phyloP scores from a whole-genome alignment of 2,329 filamentous ascomycete species.

The Verticillium alfalfae region DNA sequence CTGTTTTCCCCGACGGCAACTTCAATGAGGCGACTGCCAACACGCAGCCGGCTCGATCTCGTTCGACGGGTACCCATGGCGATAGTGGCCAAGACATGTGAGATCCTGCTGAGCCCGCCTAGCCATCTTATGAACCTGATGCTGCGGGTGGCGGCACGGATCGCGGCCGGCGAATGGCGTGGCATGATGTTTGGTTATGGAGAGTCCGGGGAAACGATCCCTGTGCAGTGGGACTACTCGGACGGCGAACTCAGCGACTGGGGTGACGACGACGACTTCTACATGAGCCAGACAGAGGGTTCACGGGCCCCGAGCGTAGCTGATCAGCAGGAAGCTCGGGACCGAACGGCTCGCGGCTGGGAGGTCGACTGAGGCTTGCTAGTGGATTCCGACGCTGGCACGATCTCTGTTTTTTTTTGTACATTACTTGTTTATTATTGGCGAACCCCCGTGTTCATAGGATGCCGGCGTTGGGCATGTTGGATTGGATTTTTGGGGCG shows the following conservation, averaged over 20 bases:
- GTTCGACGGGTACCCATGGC: slow-evolving; percentile 52
- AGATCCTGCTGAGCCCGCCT: slow-evolving; percentile 75
- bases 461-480: not conserved
- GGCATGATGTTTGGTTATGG: slow-evolving; percentile 51
- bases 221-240: slow-evolving; percentile 58
- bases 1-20: slow-evolving; percentile 48
- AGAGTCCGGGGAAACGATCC: slow-evolving; percentile 47
- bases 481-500: not conserved
- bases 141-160: slow-evolving; percentile 73
- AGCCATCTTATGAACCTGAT: slow-evolving; percentile 73
- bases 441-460: not conserved
- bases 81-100: slow-evolving; percentile 71
- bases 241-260: slow-evolving; percentile 50
- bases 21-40: slow-evolving; percentile 16
- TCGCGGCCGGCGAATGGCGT: slow-evolving; percentile 60
- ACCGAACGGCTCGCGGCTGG: slow-evolving; percentile 7
- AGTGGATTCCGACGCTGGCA: no score
- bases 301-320: slow-evolving; percentile 13
- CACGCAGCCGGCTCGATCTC: slow-evolving; percentile 33
- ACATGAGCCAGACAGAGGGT: slow-evolving; percentile 27
- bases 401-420: not conserved
- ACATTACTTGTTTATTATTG: not conserved
- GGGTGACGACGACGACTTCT: slow-evolving; percentile 49
- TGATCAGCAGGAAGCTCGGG: not conserved
- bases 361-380: slow-evolving; percentile 10